Percentiles rank a stretch among this genome's conserved stretches.
Evolutionary conservation across 495 filamentous ascomycete genomes (phyloP).

Genomic region (Darksidea phi): DNA sequence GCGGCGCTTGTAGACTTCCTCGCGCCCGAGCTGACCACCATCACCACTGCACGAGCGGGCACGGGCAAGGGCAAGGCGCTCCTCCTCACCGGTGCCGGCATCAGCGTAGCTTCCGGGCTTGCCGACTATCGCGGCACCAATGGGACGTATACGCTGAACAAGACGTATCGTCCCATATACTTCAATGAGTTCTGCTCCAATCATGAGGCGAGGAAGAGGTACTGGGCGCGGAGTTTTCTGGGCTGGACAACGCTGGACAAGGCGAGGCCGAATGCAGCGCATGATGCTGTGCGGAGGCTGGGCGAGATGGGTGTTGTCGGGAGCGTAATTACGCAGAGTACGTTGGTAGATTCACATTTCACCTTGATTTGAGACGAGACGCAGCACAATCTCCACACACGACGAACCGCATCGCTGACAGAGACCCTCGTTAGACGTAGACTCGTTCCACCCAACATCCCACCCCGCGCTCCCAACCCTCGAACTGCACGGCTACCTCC

Average conservation of each 20-base stretch:
- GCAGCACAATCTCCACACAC: not conserved
- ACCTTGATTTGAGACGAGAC: not conserved
- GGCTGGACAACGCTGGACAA: slow-evolving; percentile 81
- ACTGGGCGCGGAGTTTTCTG: slow-evolving; percentile 93
- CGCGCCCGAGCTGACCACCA: slow-evolving; percentile 11
- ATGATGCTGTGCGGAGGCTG: slow-evolving; percentile 71
- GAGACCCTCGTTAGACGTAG: slow-evolving; percentile 60
- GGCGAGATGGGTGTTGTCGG: slow-evolving; percentile 68
- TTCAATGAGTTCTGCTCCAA: slow-evolving; percentile 78
- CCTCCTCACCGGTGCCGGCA: slow-evolving; percentile 87
- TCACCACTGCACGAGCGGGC: not conserved
- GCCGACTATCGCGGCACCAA: slow-evolving; percentile 88
- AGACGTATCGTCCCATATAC: slow-evolving; percentile 86
- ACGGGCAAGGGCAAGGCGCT: slow-evolving; percentile 50
- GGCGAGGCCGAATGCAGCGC: slow-evolving; percentile 75
- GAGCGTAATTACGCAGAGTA: slow-evolving; percentile 82
- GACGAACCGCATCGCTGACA: slow-evolving; percentile 13
- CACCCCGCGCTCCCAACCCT: slow-evolving; percentile 74
- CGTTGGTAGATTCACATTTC: slow-evolving; percentile 9
- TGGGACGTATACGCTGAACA: slow-evolving; percentile 90
- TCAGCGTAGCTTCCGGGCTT: slow-evolving; percentile 88
- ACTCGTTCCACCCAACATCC: slow-evolving; percentile 80
- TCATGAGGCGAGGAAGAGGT: slow-evolving; percentile 88
- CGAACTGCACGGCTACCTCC: slow-evolving; percentile 88
- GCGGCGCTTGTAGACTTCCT: slow-evolving; percentile 75